Evolutionary conservation across 2,329 filamentous ascomycete genomes (phyloP).

Genomic region (Mycogone perniciosa): DNA sequence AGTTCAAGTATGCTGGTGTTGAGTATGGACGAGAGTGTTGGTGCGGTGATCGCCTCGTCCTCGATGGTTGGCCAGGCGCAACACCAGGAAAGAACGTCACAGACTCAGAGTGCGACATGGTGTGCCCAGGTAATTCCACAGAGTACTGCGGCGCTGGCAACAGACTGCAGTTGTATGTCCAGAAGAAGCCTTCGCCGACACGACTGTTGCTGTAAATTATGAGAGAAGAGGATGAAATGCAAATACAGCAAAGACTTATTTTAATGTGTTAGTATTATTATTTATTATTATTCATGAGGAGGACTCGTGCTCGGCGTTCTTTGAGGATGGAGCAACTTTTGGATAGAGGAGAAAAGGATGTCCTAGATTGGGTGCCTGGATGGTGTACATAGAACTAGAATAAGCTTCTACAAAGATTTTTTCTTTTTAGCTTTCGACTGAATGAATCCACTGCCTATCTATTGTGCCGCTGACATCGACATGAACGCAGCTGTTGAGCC

Average conservation of each 20-base stretch:
- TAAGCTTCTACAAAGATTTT: too few species aligned
- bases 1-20: constrained; percentile 30
- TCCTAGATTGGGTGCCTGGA: too few species aligned
- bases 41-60: constrained; percentile 28
- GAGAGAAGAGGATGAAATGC: background rate
- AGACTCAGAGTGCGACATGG: constrained; percentile 25
- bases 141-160: constrained; percentile 26
- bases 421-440: too few species aligned
- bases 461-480: too few species aligned
- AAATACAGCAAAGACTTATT: background rate
- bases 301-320: too few species aligned
- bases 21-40: constrained; percentile 35
- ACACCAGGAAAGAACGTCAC: constrained; percentile 25
- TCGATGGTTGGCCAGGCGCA: constrained; percentile 18
- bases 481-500: too few species aligned
- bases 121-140: constrained; percentile 28
- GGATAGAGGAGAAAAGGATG: too few species aligned
- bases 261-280: too few species aligned
- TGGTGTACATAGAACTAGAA: too few species aligned
- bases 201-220: background rate
- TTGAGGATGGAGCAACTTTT: too few species aligned
- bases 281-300: too few species aligned
- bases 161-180: constrained; percentile 27
- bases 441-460: too few species aligned
- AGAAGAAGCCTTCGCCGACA: background rate